Percentiles rank a stretch among this genome's conserved stretches.
Evolutionary conservation across 2,329 filamentous ascomycete species (phyloP).

Genomic region (Rugonectria rugulosa): DNA sequence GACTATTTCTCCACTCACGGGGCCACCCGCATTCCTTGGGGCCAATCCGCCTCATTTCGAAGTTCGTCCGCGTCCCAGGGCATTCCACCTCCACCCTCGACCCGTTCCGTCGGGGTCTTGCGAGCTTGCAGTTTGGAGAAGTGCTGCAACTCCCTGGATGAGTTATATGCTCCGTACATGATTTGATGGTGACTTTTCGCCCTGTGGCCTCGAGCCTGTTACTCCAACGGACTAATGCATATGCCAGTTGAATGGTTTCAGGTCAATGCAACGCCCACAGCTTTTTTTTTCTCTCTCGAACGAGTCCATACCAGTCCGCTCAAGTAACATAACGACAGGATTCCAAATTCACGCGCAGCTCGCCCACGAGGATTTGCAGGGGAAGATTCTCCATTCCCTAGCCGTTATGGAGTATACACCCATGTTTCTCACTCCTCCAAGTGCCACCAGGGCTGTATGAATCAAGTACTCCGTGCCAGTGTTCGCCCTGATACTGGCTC

Average conservation of each 20-base stretch:
- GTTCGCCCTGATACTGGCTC: constrained; percentile 28
- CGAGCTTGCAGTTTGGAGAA: constrained; percentile 6
- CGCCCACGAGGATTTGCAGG: constrained; percentile 5
- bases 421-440: constrained; percentile 23
- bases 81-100: constrained; percentile 22
- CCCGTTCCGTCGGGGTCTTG: constrained; percentile 20
- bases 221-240: no score
- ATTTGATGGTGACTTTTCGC: no score
- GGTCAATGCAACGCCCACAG: not conserved
- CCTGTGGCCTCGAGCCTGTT: constrained; percentile 2
- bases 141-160: no score
- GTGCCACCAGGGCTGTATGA: constrained; percentile 18
- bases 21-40: constrained; percentile 40
- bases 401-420: constrained; percentile 21
- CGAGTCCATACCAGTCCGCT: not conserved
- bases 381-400: constrained; percentile 18
- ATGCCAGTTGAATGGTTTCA: not conserved
- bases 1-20: constrained; percentile 34
- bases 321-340: not conserved
- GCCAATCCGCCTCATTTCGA: constrained; percentile 38
- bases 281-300: no score
- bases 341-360: not conserved
- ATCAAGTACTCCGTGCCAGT: constrained; percentile 35
- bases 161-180: no score
- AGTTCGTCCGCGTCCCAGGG: constrained; percentile 21